Evolutionary conservation across 257 asterid genomes (phyloP).

Genomic region (Catharanthus roseus): DNA sequence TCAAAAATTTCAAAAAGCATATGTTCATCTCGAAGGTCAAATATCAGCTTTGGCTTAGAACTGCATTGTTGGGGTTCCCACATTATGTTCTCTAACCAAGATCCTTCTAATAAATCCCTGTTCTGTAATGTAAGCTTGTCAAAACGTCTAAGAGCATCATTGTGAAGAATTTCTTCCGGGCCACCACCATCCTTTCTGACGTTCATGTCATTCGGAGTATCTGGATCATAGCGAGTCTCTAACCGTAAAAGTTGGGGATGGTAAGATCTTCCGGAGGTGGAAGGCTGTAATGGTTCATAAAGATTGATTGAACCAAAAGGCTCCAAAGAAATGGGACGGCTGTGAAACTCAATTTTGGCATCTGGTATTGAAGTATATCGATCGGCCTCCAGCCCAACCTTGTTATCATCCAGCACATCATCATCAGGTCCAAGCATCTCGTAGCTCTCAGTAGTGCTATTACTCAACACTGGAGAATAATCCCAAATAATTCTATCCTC

Average conservation of each 20-base stretch:
- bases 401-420: constrained; percentile 47
- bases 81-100: constrained; percentile 76
- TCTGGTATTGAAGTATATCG: constrained; percentile 27
- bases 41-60: constrained; percentile 73
- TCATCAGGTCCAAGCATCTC: constrained; percentile 87
- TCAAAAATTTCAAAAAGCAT: constrained; percentile 93
- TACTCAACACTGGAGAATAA: constrained; percentile 55
- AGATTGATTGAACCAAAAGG: constrained; percentile 52
- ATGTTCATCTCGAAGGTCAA: constrained; percentile 93
- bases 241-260: constrained; percentile 91
- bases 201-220: constrained; percentile 29
- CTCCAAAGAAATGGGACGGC: constrained; percentile 46
- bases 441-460: constrained; percentile 56
- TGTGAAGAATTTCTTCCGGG: constrained; percentile 34
- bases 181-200: constrained; percentile 36
- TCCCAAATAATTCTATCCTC: constrained; percentile 91
- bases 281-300: constrained; percentile 24
- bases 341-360: constrained; percentile 34
- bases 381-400: constrained; percentile 32
- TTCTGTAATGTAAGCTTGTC: constrained; percentile 67
- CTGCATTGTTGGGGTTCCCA: constrained; percentile 75
- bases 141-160: constrained; percentile 60
- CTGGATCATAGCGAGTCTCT: constrained; percentile 51
- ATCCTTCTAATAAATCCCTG: constrained; percentile 70
- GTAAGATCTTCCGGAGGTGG: constrained; percentile 27